phyloP scores from a whole-genome alignment of 1,284 basidiomycete genomes.

The Boletus sp. region DNA sequence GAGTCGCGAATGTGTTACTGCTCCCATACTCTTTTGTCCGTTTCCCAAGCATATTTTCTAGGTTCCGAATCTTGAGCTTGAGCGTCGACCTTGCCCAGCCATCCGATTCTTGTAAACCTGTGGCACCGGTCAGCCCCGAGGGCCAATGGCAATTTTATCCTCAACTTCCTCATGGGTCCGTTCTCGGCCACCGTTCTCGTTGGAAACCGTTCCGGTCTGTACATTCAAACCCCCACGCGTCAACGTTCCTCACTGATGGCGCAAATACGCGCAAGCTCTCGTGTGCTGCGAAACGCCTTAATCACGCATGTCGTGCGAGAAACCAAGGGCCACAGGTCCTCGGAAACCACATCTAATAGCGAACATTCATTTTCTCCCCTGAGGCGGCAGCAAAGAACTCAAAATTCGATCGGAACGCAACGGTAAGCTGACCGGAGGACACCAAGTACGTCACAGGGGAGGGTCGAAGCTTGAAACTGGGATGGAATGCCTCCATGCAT shows the following conservation, averaged over 20 bases:
- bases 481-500: too few species aligned
- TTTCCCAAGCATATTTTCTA: too few species aligned
- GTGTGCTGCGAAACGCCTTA: slow-evolving; percentile 4
- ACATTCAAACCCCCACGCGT: neutral
- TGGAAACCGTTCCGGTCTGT: too few species aligned
- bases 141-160: slow-evolving; percentile 14
- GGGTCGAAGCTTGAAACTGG: too few species aligned
- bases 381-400: neutral
- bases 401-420: neutral
- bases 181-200: neutral
- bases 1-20: too few species aligned
- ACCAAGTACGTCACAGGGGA: neutral
- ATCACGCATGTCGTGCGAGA: slow-evolving; percentile 1
- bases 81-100: neutral
- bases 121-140: slow-evolving; percentile 3
- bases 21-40: too few species aligned
- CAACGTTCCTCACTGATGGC: neutral
- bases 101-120: neutral
- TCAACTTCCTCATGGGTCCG: neutral
- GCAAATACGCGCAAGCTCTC: neutral
- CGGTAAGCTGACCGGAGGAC: neutral
- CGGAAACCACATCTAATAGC: too few species aligned
- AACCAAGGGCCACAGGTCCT: neutral
- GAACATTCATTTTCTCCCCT: neutral
- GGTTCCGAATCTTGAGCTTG: neutral